phyloP scores from a whole-genome alignment of 176 grass and related monocot species.

The maize (Zea mays) region DNA sequence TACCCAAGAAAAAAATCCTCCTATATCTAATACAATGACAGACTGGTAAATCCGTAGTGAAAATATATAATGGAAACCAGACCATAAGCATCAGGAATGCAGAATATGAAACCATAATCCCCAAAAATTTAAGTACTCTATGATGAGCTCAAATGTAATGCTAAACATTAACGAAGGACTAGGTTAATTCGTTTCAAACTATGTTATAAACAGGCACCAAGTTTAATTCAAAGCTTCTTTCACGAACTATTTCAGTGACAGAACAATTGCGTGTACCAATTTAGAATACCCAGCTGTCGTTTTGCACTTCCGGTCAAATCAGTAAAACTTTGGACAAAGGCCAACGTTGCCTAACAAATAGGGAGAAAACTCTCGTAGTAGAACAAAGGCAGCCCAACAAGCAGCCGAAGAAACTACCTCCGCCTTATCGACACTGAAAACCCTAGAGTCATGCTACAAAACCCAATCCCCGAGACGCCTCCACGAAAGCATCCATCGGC shows the following conservation, averaged over 20 bases:
- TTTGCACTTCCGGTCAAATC: not conserved
- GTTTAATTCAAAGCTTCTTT: not conserved
- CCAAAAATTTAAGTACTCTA: not conserved
- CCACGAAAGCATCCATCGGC: not conserved
- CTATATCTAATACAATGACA: not conserved
- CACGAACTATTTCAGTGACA: not conserved
- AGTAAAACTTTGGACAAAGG: not conserved
- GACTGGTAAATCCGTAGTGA: not conserved
- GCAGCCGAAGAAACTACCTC: not conserved
- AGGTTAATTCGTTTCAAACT: not conserved
- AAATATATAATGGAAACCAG: not conserved
- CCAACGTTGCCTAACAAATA: not conserved
- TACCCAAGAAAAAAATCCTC: not conserved
- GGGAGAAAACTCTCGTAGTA: not conserved
- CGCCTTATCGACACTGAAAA: not conserved
- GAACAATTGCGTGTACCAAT: not conserved
- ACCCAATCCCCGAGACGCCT: not conserved
- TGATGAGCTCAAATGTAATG: not conserved
- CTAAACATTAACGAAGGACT: not conserved
- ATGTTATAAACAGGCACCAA: not conserved
- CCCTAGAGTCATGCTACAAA: slow-evolving; percentile 3
- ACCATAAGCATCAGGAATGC: not conserved
- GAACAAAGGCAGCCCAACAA: not conserved
- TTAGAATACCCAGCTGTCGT: not conserved
- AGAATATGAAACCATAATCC: not conserved